Evolutionary conservation across 345 rosid species (phyloP).

Genomic region (Hibiscus mutabilis): DNA sequence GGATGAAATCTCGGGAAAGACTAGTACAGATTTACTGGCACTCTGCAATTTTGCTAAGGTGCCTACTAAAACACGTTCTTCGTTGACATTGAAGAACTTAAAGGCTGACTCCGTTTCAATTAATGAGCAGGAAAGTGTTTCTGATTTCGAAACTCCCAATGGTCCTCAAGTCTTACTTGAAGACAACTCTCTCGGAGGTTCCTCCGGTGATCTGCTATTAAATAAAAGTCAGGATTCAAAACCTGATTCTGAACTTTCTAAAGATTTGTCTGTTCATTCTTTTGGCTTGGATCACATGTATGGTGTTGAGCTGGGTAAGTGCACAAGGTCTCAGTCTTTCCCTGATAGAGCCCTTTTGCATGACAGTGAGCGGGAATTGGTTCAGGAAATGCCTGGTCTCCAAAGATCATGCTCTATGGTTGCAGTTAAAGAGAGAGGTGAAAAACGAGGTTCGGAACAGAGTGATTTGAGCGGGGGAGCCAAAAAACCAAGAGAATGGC

Average conservation of each 20-base stretch:
- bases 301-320: slow-evolving; percentile 36
- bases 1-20: slow-evolving; percentile 33
- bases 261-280: slow-evolving; percentile 20
- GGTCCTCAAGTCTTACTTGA: slow-evolving; percentile 29
- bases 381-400: slow-evolving; percentile 30
- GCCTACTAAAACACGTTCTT: slow-evolving; percentile 80
- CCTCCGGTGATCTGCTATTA: slow-evolving; percentile 22
- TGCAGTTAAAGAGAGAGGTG: slow-evolving; percentile 44
- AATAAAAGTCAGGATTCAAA: slow-evolving; percentile 24
- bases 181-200: slow-evolving; percentile 28
- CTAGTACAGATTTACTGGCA: slow-evolving; percentile 46
- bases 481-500: slow-evolving; percentile 72
- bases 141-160: slow-evolving; percentile 27
- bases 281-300: slow-evolving; percentile 28
- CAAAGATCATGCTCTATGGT: slow-evolving; percentile 46
- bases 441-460: slow-evolving; percentile 52
- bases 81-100: slow-evolving; percentile 39
- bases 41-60: slow-evolving; percentile 75
- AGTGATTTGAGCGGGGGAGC: slow-evolving; percentile 40
- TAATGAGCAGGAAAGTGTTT: slow-evolving; percentile 33
- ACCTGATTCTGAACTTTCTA: slow-evolving; percentile 33
- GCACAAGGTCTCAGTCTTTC: slow-evolving; percentile 58
- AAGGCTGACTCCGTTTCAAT: slow-evolving; percentile 34
- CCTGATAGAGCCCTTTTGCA: slow-evolving; percentile 36
- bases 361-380: slow-evolving; percentile 35